phyloP scores from a whole-genome alignment of 2,329 filamentous ascomycete genomes.

The Pleoardoris graminearum region DNA sequence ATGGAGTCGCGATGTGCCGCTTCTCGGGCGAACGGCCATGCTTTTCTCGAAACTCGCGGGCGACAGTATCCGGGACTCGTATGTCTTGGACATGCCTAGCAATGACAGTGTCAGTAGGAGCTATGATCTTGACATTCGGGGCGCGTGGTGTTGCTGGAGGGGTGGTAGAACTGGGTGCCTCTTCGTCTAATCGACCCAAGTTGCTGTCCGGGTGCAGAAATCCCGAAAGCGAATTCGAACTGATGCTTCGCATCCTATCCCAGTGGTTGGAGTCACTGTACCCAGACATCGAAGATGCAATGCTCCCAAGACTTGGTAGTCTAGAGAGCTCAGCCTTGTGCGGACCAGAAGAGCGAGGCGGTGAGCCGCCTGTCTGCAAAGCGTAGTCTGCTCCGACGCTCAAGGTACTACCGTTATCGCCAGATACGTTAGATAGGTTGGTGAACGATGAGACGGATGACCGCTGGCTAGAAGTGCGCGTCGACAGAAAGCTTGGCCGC shows the following conservation, averaged over 20 bases:
- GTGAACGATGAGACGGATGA: slow-evolving; percentile 62
- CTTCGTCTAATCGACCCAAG: slow-evolving; percentile 63
- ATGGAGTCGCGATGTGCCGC: slow-evolving; percentile 45
- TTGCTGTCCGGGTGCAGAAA: slow-evolving; percentile 48
- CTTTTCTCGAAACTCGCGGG: slow-evolving; percentile 80
- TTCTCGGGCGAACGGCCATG: slow-evolving; percentile 67
- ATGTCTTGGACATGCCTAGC: slow-evolving; percentile 87
- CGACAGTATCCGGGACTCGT: slow-evolving; percentile 85
- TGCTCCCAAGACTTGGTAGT: slow-evolving; percentile 85
- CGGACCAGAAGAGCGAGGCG: slow-evolving; percentile 52
- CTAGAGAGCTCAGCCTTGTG: slow-evolving; percentile 66
- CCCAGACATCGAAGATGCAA: slow-evolving; percentile 72
- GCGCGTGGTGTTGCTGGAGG: slow-evolving; percentile 71
- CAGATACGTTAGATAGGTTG: slow-evolving; percentile 57
- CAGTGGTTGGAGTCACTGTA: slow-evolving; percentile 51
- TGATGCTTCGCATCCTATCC: slow-evolving; percentile 49
- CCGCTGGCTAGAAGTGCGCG: slow-evolving; percentile 60
- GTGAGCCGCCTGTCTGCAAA: slow-evolving; percentile 77
- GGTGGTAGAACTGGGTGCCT: slow-evolving; percentile 53
- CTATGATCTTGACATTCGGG: slow-evolving; percentile 54
- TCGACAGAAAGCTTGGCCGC: slow-evolving; percentile 60
- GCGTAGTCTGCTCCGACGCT: slow-evolving; percentile 80
- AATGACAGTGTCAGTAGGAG: slow-evolving; percentile 85
- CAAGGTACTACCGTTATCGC: slow-evolving; percentile 71
- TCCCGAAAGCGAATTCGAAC: slow-evolving; percentile 40